Percentiles rank a stretch among this genome's conserved stretches.
phyloP scores from a whole-genome alignment of 345 rosid species.

The Erodium maritimum region DNA sequence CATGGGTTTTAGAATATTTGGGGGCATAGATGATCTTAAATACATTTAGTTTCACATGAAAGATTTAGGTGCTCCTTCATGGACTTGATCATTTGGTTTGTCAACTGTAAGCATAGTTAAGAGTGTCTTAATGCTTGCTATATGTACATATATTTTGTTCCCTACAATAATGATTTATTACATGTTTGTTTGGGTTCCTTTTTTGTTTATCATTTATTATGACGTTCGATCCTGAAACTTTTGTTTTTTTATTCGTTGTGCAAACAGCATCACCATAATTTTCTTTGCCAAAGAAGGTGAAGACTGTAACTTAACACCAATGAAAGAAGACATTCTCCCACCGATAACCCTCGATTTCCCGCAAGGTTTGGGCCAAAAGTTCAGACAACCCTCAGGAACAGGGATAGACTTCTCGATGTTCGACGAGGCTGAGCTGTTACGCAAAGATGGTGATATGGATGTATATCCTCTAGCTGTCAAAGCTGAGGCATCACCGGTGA shows the following conservation, averaged over 20 bases:
- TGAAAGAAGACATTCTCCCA: slow-evolving; percentile 20
- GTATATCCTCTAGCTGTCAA: slow-evolving; percentile 40
- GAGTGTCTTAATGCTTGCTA: background rate
- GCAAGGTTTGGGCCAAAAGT: slow-evolving; percentile 42
- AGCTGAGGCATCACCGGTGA: slow-evolving; percentile 24
- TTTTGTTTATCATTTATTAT: background rate
- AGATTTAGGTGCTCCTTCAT: background rate
- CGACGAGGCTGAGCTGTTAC: slow-evolving; percentile 18
- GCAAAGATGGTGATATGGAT: slow-evolving; percentile 16
- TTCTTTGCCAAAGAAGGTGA: slow-evolving; percentile 39
- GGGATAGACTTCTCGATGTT: slow-evolving; percentile 38
- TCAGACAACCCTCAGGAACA: slow-evolving; percentile 36
- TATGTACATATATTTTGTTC: background rate
- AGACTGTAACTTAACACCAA: slow-evolving; percentile 25
- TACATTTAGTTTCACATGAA: background rate
- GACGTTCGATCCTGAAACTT: background rate
- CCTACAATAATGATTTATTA: background rate
- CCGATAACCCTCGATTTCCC: slow-evolving; percentile 27
- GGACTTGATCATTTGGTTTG: too few relatives aligned
- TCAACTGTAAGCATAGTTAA: too few relatives aligned
- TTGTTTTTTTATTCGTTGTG: background rate
- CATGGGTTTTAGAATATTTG: background rate
- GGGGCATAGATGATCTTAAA: too few relatives aligned
- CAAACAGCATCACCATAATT: slow-evolving; percentile 30
- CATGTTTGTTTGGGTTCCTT: background rate